These are phyloP conservation scores for Saxophila tyrrhenica DNA, from an alignment of 495 filamentous ascomycete genomes.

Conservation along the genomic window DNA sequence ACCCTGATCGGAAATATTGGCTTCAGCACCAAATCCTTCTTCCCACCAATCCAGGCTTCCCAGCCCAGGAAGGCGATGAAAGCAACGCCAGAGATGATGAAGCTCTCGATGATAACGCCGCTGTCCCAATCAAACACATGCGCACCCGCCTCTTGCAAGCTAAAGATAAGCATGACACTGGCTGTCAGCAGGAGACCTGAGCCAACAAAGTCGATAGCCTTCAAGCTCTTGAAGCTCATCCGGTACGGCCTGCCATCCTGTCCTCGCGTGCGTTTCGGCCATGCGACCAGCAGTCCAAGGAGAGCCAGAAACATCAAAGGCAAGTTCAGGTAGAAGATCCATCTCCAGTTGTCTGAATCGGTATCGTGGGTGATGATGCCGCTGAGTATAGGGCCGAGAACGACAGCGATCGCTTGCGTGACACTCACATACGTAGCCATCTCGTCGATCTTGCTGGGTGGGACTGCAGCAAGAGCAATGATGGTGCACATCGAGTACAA, in stretches of 20 bases:
- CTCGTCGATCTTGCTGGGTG: not conserved
- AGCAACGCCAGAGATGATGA: conserved; percentile 1
- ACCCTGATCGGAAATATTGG: not conserved
- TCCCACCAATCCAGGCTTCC: not conserved
- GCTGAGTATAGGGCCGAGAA: conserved; percentile 2
- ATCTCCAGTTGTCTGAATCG: not conserved
- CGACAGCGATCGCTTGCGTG: not conserved
- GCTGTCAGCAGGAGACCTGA: conserved; percentile 1
- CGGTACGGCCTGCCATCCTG: not conserved
- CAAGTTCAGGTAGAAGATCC: conserved; percentile 4
- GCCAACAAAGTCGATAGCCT: conserved; percentile 1
- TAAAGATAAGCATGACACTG: conserved; percentile 3
- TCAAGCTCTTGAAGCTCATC: not conserved
- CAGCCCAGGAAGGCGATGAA: not conserved
- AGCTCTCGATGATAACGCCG: conserved; percentile 1
- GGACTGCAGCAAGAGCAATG: not conserved
- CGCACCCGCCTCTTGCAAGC: conserved; percentile 5
- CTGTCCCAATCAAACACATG: conserved; percentile 1
- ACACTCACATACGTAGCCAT: not conserved
- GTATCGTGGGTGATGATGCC: conserved; percentile 1
- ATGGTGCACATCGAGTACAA: conserved; percentile 4
- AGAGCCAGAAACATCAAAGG: not conserved
- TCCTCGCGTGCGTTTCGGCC: not conserved
- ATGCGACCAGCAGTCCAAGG: not conserved
- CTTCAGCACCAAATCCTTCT: not conserved